Evolutionary conservation across 139 green algal species (phyloP), one percentile per base, ranked within the genome.

Genomic region (Desmodesmus armatus): DNA sequence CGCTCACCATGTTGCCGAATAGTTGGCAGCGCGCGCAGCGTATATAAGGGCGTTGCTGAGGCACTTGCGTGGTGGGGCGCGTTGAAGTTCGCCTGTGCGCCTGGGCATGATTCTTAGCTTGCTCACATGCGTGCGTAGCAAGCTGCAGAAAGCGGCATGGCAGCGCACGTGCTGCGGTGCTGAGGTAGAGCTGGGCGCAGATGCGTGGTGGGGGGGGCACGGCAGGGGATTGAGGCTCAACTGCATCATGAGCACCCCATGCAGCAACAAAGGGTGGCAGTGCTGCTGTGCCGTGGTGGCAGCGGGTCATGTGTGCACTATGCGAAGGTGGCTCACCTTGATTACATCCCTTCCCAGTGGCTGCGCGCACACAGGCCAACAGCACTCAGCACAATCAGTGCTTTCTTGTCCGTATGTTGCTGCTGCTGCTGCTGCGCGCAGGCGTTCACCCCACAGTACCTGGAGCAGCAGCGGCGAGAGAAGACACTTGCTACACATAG

Each of bases 371-470:
- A n/a, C n/a, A n/a, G n/a, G n/a, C 53, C 53, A n/a, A 25, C 33
- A 76, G 37, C 67, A 76, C 9, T 17, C 67, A 76, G 67, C 67
- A 76, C n/a, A 33, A 76, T 17, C 35, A 76, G 33, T 37, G 17
- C 5, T 6, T 27, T n/a, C n/a, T n/a, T 72, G 33, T 72, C 63
- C 43, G n/a, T 9, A 27, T 67, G 73, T 41, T 53, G 58, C 37
- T 83, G 55, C n/a, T 39, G n/a, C 19, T 15, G 39, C 55, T 72
- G 58, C 73, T 79, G 25, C 19, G 5, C 37, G n/a, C 51, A 84
- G 78, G 78, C 78, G 13, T 84, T 77, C 78, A 77, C 78, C 1
- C 78, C 62, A 65, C 62, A 75, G 62, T 84, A 84, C 25, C 78
- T 77, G 21, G 62, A 37, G 5, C 29, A 58, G 2, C 62, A 67